Evolutionary conservation across 164 flowering plant genomes (phyloP), one percentile per base, ranked within the genome.

Genomic region (Houttuynia cordata): DNA sequence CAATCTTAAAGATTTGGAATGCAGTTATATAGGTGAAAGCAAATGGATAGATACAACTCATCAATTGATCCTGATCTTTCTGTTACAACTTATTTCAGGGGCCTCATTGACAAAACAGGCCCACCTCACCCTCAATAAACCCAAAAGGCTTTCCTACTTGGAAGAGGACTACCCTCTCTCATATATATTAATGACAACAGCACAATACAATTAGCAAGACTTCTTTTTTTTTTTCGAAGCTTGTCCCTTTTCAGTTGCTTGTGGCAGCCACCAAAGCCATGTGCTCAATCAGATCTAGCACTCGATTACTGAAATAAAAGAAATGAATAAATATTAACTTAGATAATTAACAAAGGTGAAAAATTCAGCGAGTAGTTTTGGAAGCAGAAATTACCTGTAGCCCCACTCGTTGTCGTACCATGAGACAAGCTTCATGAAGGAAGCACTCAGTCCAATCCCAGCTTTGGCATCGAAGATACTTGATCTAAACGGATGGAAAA

Each of bases 391-490:
- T 20, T 78, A 92, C 96, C 98, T 93, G 88, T 93, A 93, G 53
- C 99, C 99, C 98, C 98, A 93, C 69, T 90, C 97, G 19, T 87
- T 93, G 78, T 90, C 98, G 24, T 93, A 93, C 98, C 99, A 93
- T 0, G 96, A 77, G 34, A 90, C 86, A 41, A 93, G 75, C 80
- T 93, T 93, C 87, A 93, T 80, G 79, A 93, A 86, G 30, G 88
- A 82, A 19, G 65, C 30, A 59, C 83, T 90, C 67, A 90, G 75
- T 21, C 91, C 99, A 3, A 93, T 88, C 5, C 99, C 99, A 15
- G 97, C 99, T 67, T 90, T 88, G 12, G 99, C 92, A 64, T 90
- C 97, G 54, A 89, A 92, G 69, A 92, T 89, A 65, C 98, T 92
- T 56, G 97, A 92, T 79, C 97, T 92, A 66, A 6, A 23, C 7